A percentile compares a stretch with the other conserved stretches of the same genome.
These are phyloP conservation scores for Alternaria sp. DNA, from an alignment of 2,329 filamentous ascomycete genomes.

Conservation along the genomic window DNA sequence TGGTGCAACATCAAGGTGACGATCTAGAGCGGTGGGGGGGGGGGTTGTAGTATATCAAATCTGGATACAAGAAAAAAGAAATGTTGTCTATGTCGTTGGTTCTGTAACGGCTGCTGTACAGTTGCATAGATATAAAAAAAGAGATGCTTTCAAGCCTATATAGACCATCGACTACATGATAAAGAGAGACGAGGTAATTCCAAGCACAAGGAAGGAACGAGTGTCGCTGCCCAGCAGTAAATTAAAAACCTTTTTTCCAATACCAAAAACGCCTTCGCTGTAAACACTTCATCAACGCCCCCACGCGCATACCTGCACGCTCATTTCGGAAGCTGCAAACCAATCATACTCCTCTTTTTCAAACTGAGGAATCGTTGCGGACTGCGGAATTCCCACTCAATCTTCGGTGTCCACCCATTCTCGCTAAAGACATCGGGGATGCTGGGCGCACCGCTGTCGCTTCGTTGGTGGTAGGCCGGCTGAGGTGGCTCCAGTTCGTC, in stretches of 20 bases:
- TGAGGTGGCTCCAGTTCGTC: not conserved
- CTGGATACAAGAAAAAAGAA: not conserved
- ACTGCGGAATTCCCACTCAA: constrained; percentile 33
- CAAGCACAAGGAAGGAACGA: constrained; percentile 3
- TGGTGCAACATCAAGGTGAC: not conserved
- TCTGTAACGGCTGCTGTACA: not conserved
- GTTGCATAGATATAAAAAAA: not conserved
- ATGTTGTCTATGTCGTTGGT: not conserved
- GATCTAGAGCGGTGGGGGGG: not conserved
- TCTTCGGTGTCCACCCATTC: constrained; percentile 29
- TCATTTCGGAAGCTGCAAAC: constrained; percentile 10
- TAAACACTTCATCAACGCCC: not conserved
- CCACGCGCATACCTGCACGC: not conserved
- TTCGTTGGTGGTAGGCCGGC: constrained; percentile 16
- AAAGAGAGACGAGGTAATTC: constrained; percentile 4
- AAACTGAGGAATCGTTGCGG: constrained; percentile 31
- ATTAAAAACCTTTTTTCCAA: not conserved
- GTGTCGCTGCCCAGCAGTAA: constrained; percentile 11
- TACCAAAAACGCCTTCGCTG: constrained; percentile 6
- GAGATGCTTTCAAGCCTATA: not conserved
- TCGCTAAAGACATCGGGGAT: constrained; percentile 30
- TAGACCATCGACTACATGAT: not conserved
- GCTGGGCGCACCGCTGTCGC: constrained; percentile 26
- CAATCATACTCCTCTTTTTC: constrained; percentile 29
- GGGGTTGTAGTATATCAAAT: not conserved